Evolutionary conservation across 176 grass and related monocot species (phyloP), one percentile per base, ranked within the genome.

Genomic region (Typha latifolia): DNA sequence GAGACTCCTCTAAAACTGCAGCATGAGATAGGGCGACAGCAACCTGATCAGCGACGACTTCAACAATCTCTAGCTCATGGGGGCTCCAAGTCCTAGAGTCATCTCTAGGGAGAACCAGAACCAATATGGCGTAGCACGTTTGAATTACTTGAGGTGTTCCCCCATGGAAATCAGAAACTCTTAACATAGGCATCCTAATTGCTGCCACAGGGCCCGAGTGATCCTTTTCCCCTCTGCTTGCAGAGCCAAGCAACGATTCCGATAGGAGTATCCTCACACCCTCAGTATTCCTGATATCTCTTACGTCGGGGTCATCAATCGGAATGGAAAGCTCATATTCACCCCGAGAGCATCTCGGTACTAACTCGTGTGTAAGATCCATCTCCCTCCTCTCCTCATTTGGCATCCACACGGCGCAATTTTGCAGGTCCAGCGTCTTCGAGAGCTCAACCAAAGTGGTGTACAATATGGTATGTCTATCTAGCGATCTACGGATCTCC

Each of bases 391-490:
- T 78, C 49, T 57, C 71, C 0, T 65, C 64, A 20, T 83, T 68
- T 5, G 94, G 89, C 94, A 99, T 99, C 94, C 94, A 93, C 34
- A 99, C 89, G 47, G 86, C 94, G 19, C 94, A 99, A 31, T 99
- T 99, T 14, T 52, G 61, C 73, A 99, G 81, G 15, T 16, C 79
- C 22, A 99, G 81, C 66, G 90, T 87, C n/a, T 87, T 82, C 15
- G 89, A 99, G 55, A 99, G 86, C 85, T 99, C 94, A 48, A 99
- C 81, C 76, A 99, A 80, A 12, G 94, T 99, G 61, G 94, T 93
- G 78, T 99, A 80, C 48, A 99, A 78, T 37, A 99, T 90, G 19
- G 86, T 99, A 73, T 93, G 89, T 11, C 86, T 84, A 67, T 93
- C 89, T 12, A 99, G 83, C 23, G 89, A 93, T 74, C 78, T 86